These are phyloP conservation scores for Mycena capillaripes DNA, from an alignment of 768 basidiomycete genomes.

Conservation along the genomic window DNA sequence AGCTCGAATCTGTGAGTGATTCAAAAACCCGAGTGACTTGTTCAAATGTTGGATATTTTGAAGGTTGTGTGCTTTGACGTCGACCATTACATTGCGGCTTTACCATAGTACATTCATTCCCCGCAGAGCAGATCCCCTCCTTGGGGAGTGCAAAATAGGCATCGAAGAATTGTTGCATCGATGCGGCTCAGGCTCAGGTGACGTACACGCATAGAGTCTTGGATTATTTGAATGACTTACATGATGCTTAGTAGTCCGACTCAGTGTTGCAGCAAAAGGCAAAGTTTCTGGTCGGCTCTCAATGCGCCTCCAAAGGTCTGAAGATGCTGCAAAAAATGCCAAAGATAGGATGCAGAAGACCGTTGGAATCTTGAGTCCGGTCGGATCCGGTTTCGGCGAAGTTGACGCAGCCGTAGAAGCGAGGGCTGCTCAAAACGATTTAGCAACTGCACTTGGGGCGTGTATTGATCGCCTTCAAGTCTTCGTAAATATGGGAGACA, in stretches of 20 bases:
- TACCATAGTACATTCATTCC: background rate
- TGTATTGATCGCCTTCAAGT: background rate
- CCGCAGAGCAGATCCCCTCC: background rate
- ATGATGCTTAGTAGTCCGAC: background rate
- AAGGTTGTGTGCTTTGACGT: background rate
- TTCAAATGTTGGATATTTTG: background rate
- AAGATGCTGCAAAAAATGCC: background rate
- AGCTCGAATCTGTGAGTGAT: slow-evolving; percentile 2
- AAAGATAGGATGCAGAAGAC: background rate
- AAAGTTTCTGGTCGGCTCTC: background rate
- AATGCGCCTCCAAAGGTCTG: background rate
- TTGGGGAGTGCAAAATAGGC: background rate
- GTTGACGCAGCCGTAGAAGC: background rate
- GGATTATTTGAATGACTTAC: background rate
- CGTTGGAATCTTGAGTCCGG: background rate
- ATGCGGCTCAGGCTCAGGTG: background rate
- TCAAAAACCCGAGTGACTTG: background rate
- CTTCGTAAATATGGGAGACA: background rate
- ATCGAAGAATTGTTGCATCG: background rate
- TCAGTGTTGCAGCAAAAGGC: background rate
- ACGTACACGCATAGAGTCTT: background rate
- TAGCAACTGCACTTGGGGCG: background rate
- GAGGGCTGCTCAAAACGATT: background rate
- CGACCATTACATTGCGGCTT: background rate
- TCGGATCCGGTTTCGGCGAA: background rate